Evolutionary conservation across 2,329 filamentous ascomycete genomes (phyloP), one percentile per base, ranked within the genome.

Genomic region (Fusarium kyushuense): DNA sequence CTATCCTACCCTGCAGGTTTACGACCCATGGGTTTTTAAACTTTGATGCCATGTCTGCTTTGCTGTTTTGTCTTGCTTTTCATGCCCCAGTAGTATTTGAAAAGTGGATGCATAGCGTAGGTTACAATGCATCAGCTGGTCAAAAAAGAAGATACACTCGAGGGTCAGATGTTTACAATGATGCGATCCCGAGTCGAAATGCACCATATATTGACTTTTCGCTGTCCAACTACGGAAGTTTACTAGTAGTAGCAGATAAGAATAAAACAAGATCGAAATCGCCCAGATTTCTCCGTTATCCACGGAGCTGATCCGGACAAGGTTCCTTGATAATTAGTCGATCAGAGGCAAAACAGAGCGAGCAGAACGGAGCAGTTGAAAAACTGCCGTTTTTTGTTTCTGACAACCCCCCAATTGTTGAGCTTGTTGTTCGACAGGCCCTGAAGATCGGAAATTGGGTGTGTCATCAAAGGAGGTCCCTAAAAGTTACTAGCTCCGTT

Each of bases 381-480:
- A 57, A 29, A 33, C 21, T 25, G 40, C 25, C 17, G 17, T 14
- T 33, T 27, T 11, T 33, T 27, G 23, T 11, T 25, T 49, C 42
- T 29, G 40, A 49, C 27, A 36, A 19, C 14, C 40, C 14, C 40
- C 43, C 36, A 40, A 13, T 14, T 43, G 55, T 54, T 48, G 45
- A 41, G 21, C 56, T 29, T 23, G 23, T 56, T 54, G 43, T 48
- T 11, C 36, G 29, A 42, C 53, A 25, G 61, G 55, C 30, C 49
- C 47, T 63, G 41, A 54, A 43, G 40, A 74, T 72, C 72, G 72
- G 70, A 73, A 70, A 74, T 74, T 74, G 57, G 59, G 58, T 65
- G 55, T 63, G 72, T 55, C 62, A 74, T 74, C 72, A 62, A 70
- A 70, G 27, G 72, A 72, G 74, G 66, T 67, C 54, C 38, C 56